phyloP scores from a whole-genome alignment of 345 rosid species.

The Eutrema japonicum region DNA sequence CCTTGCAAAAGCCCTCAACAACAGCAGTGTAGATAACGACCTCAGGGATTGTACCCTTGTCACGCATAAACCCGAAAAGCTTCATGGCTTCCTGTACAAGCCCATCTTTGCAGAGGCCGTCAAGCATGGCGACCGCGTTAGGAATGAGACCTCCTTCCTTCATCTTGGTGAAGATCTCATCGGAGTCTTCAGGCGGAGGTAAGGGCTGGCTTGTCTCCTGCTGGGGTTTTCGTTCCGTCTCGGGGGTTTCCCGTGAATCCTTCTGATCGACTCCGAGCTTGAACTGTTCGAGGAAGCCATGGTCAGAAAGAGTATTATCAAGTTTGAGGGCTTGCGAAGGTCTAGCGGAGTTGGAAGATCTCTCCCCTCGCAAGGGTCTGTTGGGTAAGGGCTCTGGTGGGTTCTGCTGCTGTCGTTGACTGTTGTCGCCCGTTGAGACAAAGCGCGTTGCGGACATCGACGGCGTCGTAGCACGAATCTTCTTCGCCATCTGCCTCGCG shows the following conservation, averaged over 20 bases:
- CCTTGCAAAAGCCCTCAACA: slow-evolving; percentile 85
- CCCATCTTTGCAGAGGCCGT: slow-evolving; percentile 94
- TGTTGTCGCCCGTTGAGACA: slow-evolving; percentile 19
- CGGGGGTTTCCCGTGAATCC: slow-evolving; percentile 38
- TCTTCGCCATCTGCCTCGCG: slow-evolving; percentile 38
- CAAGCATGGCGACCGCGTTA: slow-evolving; percentile 93
- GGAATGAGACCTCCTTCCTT: slow-evolving; percentile 92
- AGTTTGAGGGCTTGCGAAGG: neutral
- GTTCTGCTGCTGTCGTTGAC: slow-evolving; percentile 20
- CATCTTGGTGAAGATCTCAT: slow-evolving; percentile 78
- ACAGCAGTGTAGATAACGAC: slow-evolving; percentile 92
- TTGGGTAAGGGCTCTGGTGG: slow-evolving; percentile 65
- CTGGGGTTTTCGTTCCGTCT: slow-evolving; percentile 19
- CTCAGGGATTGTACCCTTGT: slow-evolving; percentile 88
- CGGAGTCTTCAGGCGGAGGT: slow-evolving; percentile 49
- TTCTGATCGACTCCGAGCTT: slow-evolving; percentile 53
- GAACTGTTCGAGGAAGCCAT: slow-evolving; percentile 65
- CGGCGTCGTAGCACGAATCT: slow-evolving; percentile 28
- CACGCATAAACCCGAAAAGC: slow-evolving; percentile 79
- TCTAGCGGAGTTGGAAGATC: slow-evolving; percentile 23
- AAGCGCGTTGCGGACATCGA: slow-evolving; percentile 29
- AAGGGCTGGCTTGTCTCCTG: slow-evolving; percentile 35
- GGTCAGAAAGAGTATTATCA: slow-evolving; percentile 53
- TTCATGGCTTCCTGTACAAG: slow-evolving; percentile 91
- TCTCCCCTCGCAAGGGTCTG: slow-evolving; percentile 62